Evolutionary conservation across 805 yeast genomes (phyloP).

Genomic region (Cyberlindnera mrakii): DNA sequence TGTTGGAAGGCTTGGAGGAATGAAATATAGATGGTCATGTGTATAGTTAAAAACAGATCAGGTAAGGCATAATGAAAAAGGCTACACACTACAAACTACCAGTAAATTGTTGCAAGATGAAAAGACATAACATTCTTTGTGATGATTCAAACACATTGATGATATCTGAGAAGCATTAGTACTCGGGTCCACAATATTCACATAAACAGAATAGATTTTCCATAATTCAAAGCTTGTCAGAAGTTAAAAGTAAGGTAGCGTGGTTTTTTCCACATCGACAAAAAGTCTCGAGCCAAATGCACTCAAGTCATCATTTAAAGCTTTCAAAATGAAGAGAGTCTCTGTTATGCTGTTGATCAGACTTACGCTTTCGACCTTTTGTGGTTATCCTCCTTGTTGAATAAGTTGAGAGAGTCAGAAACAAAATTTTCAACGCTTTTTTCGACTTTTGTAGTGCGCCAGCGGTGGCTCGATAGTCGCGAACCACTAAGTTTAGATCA

Average conservation of each 20-base stretch:
- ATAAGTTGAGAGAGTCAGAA: no score
- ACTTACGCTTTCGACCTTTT: background rate
- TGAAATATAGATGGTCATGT: background rate
- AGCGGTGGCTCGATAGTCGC: no score
- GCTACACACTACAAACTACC: no score
- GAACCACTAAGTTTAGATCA: background rate
- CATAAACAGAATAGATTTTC: background rate
- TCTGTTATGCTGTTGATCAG: background rate
- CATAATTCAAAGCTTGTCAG: conserved; percentile 35
- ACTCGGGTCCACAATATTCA: conserved; percentile 2
- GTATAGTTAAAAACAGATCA: background rate
- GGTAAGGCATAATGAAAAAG: background rate
- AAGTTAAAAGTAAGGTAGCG: conserved; percentile 85
- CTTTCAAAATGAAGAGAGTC: background rate
- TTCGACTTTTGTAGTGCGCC: no score
- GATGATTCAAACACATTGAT: no score
- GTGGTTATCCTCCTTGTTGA: no score
- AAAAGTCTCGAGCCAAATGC: conserved; percentile 99
- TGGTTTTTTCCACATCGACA: conserved; percentile 98
- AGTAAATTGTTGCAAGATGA: background rate
- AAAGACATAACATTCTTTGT: background rate
- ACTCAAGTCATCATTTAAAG: conserved; percentile 45
- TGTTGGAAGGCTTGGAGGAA: conserved; percentile 32
- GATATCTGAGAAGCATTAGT: conserved; percentile 7
- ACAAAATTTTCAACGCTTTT: no score